Conservation (phyloP, 2,329 filamentous ascomycete species). For the Curvularia eragrostidis region DNA sequence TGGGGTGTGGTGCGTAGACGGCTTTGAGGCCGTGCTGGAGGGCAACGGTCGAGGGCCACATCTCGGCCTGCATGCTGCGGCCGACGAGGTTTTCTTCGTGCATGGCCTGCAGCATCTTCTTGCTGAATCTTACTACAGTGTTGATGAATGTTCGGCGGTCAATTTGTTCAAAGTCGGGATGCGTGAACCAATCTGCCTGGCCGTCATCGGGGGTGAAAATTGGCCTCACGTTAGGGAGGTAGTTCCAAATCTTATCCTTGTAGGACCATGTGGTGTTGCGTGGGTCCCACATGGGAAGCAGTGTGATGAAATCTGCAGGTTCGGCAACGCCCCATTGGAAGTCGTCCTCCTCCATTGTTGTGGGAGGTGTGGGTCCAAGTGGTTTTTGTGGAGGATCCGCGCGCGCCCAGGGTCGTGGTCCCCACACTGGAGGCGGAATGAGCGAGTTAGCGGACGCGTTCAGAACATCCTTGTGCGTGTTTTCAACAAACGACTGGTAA, state of each 20-base stretch:
- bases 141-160: conserved; percentile 86
- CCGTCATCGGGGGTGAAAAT: conserved; percentile 86
- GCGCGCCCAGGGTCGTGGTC: conserved; percentile 71
- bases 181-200: conserved; percentile 61
- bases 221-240: conserved; percentile 65
- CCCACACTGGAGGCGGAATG: conserved; percentile 75
- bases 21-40: conserved; percentile 93
- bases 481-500: conserved; percentile 55
- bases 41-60: conserved; percentile 90
- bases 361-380: conserved; percentile 76
- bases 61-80: conserved; percentile 92
- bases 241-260: conserved; percentile 60
- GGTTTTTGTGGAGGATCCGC: conserved; percentile 71
- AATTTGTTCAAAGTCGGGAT: conserved; percentile 57
- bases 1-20: conserved; percentile 86
- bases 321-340: conserved; percentile 89
- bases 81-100: conserved; percentile 88
- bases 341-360: conserved; percentile 76
- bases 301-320: conserved; percentile 88
- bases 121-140: conserved; percentile 83
- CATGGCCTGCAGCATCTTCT: conserved; percentile 82
- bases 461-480: conserved; percentile 52
- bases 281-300: conserved; percentile 92
- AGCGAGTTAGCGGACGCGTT: conserved; percentile 48
- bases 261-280: conserved; percentile 80